Evolutionary conservation across 2,329 filamentous ascomycete species (phyloP), one percentile per base, ranked within the genome.

Genomic region (Coniochaeta sp.): DNA sequence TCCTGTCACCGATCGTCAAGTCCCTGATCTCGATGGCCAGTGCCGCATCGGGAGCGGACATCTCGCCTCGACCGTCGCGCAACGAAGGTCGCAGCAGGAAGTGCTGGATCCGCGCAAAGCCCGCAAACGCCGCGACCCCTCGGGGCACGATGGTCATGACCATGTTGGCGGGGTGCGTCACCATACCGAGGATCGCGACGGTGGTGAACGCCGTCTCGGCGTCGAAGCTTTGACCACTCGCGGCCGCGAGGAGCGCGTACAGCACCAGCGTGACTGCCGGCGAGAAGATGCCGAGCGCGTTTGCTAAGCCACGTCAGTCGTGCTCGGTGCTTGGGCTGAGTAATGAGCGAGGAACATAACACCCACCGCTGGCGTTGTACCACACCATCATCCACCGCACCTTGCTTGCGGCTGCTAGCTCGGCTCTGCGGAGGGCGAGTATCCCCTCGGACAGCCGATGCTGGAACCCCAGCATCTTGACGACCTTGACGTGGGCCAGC

Each of bases 131-230:
- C 0, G 69, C 70, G 0, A 76, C 63, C 0, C 64, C 68, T 4
- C 68, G 66, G 0, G 75, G 75, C 0, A 76, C 59, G 19, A 74
- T 70, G 0, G 75, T 75, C 75, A 77, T 76, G 19, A 78, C 64
- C 73, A 77, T 77, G 57, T 77, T 78, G 7, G 75, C 74, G 0
- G 75, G 75, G 28, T 77, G 72, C 1, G 74, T 78, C 0, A 77
- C 68, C 63, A 78, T 68, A 6, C 64, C 62, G 8, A 78, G 58
- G n/a, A 76, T 66, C 0, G 75, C 74, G 14, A 73, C 66, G 0
- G 74, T 74, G 0, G 76, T 75, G 58, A 78, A 79, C 0, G 75
- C 74, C 0, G 73, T 76, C 56, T 72, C 69, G 0, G 68, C 65
- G 17, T 76, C 67, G 4, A 78, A 61, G 1, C 40, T 12, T 0